Evolutionary conservation across 2,329 filamentous ascomycete genomes (phyloP), one percentile per base, ranked within the genome.

Genomic region (Penicillium sp.): DNA sequence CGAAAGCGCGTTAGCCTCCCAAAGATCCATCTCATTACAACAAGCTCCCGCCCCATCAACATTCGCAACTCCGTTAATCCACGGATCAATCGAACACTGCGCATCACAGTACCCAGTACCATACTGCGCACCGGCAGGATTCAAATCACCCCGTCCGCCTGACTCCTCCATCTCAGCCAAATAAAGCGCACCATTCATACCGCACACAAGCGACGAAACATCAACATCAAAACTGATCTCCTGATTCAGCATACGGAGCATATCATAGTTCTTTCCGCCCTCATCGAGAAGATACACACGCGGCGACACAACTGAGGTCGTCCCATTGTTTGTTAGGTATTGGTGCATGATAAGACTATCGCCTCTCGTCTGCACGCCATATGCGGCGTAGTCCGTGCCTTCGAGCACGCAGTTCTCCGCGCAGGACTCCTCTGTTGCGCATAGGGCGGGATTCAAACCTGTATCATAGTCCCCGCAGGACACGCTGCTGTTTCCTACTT

Each of bases 191-290:
- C 86, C 86, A 73, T 90, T 89, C 60, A 89, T 75, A 55, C 87
- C 87, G 66, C 87, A 89, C 56, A 82, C 81, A n/a, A 88, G 76
- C 63, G 81, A 80, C 23, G 85, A 87, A 35, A 88, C 83, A 68
- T 89, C 86, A 22, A 88, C 85, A 53, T 88, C 85, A 60, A 89
- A 89, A 45, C 83, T 84, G 72, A 89, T 83, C 70, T 89, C 86
- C 67, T 87, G 81, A 71, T 83, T 84, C 42, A 83, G 76, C 49
- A 88, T 77, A 42, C 81, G 77, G 68, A 89, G 83, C 71, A 81
- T 79, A 72, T 86, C 76, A 72, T 89, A 89, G 54, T 81, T 81
- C 63, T 78, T 76, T 52, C 83, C 80, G 46, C 76, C 73, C 63
- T 81, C 81, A 72, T 87, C 81, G 49, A 89, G 79, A 67, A 88